phyloP scores from a whole-genome alignment of 306 rosid genomes.

The Myrica gale region DNA sequence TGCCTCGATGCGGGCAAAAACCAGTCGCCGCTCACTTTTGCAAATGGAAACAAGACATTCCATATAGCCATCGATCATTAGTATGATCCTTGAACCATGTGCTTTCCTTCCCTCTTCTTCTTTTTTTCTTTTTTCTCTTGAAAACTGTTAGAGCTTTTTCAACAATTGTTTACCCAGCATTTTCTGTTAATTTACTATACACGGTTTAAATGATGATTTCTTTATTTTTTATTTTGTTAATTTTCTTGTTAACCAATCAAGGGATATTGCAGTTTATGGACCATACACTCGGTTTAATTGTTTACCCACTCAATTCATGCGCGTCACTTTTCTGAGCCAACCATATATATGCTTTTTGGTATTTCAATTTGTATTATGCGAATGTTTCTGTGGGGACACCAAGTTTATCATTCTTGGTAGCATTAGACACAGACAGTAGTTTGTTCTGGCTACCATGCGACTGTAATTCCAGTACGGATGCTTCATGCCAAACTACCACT shows the following conservation, averaged over 20 bases:
- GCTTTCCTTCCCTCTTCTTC: background rate
- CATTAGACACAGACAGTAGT: no score
- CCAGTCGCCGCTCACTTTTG: slow-evolving; percentile 44
- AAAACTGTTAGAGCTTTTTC: no score
- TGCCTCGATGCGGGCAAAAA: slow-evolving; percentile 37
- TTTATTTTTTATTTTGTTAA: no score
- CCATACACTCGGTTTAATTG: no score
- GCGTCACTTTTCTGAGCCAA: background rate
- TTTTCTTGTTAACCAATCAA: background rate
- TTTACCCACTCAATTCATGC: no score
- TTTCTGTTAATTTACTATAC: background rate
- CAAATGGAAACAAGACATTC: slow-evolving; percentile 43
- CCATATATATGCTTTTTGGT: background rate
- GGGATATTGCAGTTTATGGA: background rate
- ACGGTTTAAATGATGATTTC: no score
- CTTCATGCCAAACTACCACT: no score
- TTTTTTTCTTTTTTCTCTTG: no score
- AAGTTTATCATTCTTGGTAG: no score
- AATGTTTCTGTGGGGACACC: slow-evolving; percentile 76
- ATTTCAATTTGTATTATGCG: slow-evolving; percentile 81
- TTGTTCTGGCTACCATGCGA: no score
- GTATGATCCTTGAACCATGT: slow-evolving; percentile 34
- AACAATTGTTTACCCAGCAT: no score
- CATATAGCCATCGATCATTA: slow-evolving; percentile 35
- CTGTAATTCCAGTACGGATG: no score